Evolutionary conservation across 78 protist species (phyloP), one percentile per base, ranked within the genome.

Genomic region (Pelomyxa schiedti): DNA sequence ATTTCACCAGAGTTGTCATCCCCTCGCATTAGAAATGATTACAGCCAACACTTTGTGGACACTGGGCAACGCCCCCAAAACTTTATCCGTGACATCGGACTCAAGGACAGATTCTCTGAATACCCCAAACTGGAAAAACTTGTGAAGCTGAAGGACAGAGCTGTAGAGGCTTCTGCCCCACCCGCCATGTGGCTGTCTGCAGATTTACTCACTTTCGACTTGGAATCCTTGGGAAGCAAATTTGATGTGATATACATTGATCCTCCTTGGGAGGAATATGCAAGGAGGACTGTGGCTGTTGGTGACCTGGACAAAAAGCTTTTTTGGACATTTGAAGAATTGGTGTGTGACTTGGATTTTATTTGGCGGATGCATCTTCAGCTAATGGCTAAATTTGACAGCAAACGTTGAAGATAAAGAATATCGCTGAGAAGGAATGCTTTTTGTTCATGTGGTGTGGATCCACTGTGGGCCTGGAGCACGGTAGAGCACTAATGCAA

Each of bases 251-350:
- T 69, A 7, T 76, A 66, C 8, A 29, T 78, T 47, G 82, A 78
- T 36, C 82, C 82, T 28, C 82, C 82, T n/a, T 70, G 76, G 82
- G 70, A 42, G n/a, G 77, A 73, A 67, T 73, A 4, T 40, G 69
- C 6, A 1, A 1, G 24, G 76, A 40, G 41, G 76, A 32, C 7
- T 4, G 7, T 37, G 7, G 7, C 28, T 37, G 7, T 65, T 6
- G 68, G 30, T 5, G 68, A 4, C 68, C 35, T 8, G 4, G 68
- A 4, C 30, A 35, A 37, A 8, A 65, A 8, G 4, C 35, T 5
- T 65, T 32, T 6, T 5, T 6, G 68, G 7, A 6, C 7, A 37
- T 65, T 8, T 65, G 68, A 4, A 4, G 4, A n/a, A n/a, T n/a
- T n/a, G n/a, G n/a, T n/a, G n/a, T n/a, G n/a, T n/a, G n/a, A n/a